A percentile compares a stretch with the other conserved stretches of the same genome.
Conservation (phyloP, 2,329 filamentous ascomycete species). For the Emmonsiellopsis sp. region DNA sequence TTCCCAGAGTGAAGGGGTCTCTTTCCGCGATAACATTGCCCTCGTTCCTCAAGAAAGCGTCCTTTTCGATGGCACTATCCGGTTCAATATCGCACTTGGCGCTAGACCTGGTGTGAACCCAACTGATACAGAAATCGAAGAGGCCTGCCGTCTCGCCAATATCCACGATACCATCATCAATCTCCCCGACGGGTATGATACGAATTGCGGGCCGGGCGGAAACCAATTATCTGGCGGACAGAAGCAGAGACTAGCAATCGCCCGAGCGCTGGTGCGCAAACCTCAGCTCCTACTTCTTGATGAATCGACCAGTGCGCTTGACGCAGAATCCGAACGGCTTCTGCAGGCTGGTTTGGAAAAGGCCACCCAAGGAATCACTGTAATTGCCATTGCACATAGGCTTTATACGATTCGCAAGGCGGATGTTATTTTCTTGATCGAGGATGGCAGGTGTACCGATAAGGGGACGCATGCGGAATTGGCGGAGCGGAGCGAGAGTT, state of each 20-base stretch:
- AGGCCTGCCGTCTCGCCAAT: constrained; percentile 51
- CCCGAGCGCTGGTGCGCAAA: constrained; percentile 41
- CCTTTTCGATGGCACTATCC: constrained; percentile 64
- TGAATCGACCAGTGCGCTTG: constrained; percentile 49
- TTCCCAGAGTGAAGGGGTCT: constrained; percentile 56
- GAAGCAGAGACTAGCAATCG: constrained; percentile 44
- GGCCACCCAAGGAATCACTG: constrained; percentile 43
- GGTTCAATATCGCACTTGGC: constrained; percentile 59
- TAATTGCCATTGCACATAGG: constrained; percentile 64
- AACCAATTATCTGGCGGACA: constrained; percentile 44
- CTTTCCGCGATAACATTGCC: constrained; percentile 58
- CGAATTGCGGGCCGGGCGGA: constrained; percentile 46
- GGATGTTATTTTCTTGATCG: constrained; percentile 69
- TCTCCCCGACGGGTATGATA: constrained; percentile 39
- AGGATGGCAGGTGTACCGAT: constrained; percentile 55
- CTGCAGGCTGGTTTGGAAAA: constrained; percentile 59
- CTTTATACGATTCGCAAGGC: constrained; percentile 67
- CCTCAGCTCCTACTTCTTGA: constrained; percentile 44
- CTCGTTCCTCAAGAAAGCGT: constrained; percentile 73
- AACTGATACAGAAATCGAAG: constrained; percentile 54
- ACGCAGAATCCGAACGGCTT: constrained; percentile 53
- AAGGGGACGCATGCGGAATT: constrained; percentile 54
- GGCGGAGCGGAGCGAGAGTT: constrained; percentile 35
- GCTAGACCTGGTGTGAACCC: constrained; percentile 51
- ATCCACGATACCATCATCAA: constrained; percentile 50